A percentile compares a stretch with the other conserved stretches of the same genome.
phyloP scores from a whole-genome alignment of 1,284 basidiomycete genomes.

The Ustilago bromivora region DNA sequence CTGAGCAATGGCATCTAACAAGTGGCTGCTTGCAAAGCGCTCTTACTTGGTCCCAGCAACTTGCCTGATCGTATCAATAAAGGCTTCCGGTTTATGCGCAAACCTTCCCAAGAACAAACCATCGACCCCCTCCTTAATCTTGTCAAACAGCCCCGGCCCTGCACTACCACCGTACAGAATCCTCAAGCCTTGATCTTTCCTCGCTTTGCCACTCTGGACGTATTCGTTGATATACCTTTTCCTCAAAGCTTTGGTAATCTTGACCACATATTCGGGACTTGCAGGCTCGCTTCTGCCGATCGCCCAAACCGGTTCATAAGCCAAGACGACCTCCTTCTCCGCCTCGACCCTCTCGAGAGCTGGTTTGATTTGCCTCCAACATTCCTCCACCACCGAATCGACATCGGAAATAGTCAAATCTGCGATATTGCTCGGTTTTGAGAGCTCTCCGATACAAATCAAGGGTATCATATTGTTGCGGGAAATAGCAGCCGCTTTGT shows the following conservation, averaged over 20 bases:
- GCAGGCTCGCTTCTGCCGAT: constrained; percentile 62
- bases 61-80: constrained; percentile 59
- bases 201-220: constrained; percentile 28
- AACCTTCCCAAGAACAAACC: constrained; percentile 65
- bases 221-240: constrained; percentile 40
- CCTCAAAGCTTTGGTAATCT: constrained; percentile 59
- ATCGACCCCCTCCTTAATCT: constrained; percentile 62
- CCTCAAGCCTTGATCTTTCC: constrained; percentile 40
- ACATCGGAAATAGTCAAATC: constrained; percentile 26
- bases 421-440: constrained; percentile 37
- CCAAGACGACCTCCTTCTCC: constrained; percentile 52
- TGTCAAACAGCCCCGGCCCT: constrained; percentile 58
- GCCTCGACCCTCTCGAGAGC: constrained; percentile 41
- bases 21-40: no score
- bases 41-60: constrained; percentile 39
- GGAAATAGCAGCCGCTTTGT: constrained; percentile 53
- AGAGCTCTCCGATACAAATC: constrained; percentile 64
- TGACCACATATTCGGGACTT: constrained; percentile 59
- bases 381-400: constrained; percentile 52
- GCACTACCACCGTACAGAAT: constrained; percentile 66
- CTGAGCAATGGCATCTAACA: neutral
- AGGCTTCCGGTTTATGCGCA: constrained; percentile 60
- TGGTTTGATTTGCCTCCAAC: constrained; percentile 58
- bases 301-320: constrained; percentile 67
- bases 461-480: constrained; percentile 57